Evolutionary conservation across 306 rosid species (phyloP).

Genomic region (Corylus avellana): DNA sequence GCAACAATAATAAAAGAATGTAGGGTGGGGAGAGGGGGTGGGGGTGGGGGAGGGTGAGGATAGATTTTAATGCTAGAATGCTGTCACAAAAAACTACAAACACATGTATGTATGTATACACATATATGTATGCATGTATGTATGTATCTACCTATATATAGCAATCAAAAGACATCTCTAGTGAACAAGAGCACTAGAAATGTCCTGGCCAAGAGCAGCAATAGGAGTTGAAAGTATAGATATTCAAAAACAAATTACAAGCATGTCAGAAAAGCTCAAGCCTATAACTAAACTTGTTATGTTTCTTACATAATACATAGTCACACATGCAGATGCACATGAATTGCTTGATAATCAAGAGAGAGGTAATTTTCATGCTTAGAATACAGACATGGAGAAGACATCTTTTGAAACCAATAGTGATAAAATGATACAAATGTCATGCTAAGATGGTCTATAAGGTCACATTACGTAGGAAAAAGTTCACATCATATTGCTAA

Average conservation of each 20-base stretch:
- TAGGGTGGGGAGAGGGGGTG: background rate
- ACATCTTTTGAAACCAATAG: background rate
- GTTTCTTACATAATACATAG: background rate
- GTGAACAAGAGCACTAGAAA: too few species aligned
- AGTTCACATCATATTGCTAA: background rate
- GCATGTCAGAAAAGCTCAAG: background rate
- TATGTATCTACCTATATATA: too few species aligned
- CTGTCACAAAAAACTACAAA: too few species aligned
- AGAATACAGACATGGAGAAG: background rate
- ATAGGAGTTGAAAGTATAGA: too few species aligned
- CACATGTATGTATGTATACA: too few species aligned
- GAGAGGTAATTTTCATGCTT: background rate
- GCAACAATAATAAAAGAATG: slow-evolving; percentile 12
- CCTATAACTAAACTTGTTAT: background rate
- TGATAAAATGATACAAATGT: background rate
- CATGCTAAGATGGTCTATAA: background rate
- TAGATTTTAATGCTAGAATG: too few species aligned
- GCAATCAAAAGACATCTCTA: too few species aligned
- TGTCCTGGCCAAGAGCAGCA: too few species aligned
- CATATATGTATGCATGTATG: too few species aligned
- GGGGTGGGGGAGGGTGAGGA: too few species aligned
- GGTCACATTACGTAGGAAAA: background rate
- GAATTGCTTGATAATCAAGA: background rate
- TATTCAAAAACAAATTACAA: too few species aligned
- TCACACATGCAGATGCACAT: background rate